These are phyloP conservation scores for Trichoderma sp. DNA, from an alignment of 2,329 filamentous ascomycete species.

Conservation along the genomic window DNA sequence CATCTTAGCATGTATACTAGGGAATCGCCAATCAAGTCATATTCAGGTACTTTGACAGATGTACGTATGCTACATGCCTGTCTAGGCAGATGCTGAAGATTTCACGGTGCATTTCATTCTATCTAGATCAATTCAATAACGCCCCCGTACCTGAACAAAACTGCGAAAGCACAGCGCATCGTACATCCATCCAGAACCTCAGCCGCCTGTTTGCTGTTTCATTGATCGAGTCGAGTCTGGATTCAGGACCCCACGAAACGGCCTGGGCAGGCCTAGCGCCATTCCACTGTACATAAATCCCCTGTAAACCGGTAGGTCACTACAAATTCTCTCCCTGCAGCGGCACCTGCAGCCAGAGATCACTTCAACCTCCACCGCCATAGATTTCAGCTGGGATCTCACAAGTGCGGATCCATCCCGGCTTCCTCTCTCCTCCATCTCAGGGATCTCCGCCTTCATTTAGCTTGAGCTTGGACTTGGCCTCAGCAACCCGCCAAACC, in stretches of 20 bases:
- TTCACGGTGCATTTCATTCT: background rate
- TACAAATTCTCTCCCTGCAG: background rate
- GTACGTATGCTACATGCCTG: background rate
- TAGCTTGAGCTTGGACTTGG: background rate
- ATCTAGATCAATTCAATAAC: background rate
- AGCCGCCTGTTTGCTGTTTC: background rate
- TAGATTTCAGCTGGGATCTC: background rate
- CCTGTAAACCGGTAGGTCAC: background rate
- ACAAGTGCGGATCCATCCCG: background rate
- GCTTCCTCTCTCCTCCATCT: background rate
- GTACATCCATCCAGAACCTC: background rate
- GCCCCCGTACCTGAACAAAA: background rate
- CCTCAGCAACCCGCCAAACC: conserved; percentile 20
- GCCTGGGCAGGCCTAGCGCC: background rate
- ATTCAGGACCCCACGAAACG: background rate
- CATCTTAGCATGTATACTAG: background rate
- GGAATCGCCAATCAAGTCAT: background rate
- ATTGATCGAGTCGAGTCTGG: background rate
- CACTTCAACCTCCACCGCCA: background rate
- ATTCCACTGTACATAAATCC: background rate
- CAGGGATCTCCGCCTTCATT: background rate
- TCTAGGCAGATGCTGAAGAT: background rate
- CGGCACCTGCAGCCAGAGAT: background rate
- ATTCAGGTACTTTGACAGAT: background rate
- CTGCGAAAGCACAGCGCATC: background rate